phyloP scores from a whole-genome alignment of 108 stramenopile genomes.

The Pelagomonas calceolata region DNA sequence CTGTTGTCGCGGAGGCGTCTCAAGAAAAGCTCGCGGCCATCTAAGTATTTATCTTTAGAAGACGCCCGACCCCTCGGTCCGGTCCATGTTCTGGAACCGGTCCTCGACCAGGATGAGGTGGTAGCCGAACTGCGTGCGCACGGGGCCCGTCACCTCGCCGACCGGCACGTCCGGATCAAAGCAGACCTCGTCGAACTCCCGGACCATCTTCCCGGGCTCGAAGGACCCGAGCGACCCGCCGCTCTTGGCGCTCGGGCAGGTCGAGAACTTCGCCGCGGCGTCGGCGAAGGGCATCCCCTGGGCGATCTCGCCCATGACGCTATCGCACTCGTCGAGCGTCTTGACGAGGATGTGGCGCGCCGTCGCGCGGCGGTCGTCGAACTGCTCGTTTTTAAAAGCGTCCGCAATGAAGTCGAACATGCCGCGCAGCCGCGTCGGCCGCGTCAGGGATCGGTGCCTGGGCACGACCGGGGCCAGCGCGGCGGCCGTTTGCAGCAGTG shows the following conservation, averaged over 20 bases:
- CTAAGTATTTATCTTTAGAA: too few relatives aligned
- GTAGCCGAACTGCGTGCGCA: conserved; percentile 18
- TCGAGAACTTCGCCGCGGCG: not conserved
- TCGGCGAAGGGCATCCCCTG: conserved; percentile 7
- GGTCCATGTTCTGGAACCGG: not conserved
- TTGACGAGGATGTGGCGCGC: conserved; percentile 12
- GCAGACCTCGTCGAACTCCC: not conserved
- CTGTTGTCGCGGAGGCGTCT: too few relatives aligned
- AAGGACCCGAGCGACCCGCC: conserved; percentile 11
- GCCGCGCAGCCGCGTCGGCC: too few relatives aligned
- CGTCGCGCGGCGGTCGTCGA: not conserved
- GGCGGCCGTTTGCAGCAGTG: too few relatives aligned
- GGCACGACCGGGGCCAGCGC: too few relatives aligned
- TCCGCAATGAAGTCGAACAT: not conserved
- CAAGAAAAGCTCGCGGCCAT: too few relatives aligned
- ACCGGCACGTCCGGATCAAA: not conserved
- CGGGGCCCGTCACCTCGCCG: conserved; percentile 1
- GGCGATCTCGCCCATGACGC: conserved; percentile 13
- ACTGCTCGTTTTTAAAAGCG: too few relatives aligned
- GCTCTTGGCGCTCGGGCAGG: not conserved
- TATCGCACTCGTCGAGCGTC: not conserved
- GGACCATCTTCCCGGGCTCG: conserved; percentile 8
- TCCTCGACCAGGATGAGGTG: conserved; percentile 10
- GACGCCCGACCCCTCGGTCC: too few relatives aligned
- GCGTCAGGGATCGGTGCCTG: too few relatives aligned